These are phyloP conservation scores for Aspergillus luchuensis DNA, from an alignment of 2,329 filamentous ascomycete genomes.

Conservation along the genomic window DNA sequence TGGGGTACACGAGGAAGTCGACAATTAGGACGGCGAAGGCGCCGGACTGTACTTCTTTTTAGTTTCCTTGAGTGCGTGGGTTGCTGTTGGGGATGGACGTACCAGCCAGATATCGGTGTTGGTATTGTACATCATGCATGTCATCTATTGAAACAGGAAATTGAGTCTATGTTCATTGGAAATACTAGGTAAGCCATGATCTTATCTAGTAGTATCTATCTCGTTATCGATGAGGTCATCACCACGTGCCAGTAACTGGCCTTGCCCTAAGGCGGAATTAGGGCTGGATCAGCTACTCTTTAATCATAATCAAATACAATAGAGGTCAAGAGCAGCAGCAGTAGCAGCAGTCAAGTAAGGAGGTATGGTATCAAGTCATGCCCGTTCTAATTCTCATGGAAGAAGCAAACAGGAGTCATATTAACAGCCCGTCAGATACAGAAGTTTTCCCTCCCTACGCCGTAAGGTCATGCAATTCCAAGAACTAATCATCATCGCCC, in stretches of 20 bases:
- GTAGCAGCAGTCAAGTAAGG: neutral
- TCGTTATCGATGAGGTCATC: constrained; percentile 10
- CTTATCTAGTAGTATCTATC: neutral
- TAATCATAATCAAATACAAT: no score
- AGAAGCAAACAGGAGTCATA: constrained; percentile 40
- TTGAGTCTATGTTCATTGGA: neutral
- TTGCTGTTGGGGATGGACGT: no score
- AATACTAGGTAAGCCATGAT: no score
- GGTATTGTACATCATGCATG: constrained; percentile 34
- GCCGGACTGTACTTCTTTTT: constrained; percentile 59
- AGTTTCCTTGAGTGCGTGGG: no score
- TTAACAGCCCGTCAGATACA: constrained; percentile 40
- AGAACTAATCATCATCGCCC: constrained; percentile 29
- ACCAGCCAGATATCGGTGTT: constrained; percentile 61
- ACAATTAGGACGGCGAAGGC: constrained; percentile 83
- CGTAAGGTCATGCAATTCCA: constrained; percentile 47
- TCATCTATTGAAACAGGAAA: neutral
- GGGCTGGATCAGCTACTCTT: neutral
- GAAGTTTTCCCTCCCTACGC: constrained; percentile 46
- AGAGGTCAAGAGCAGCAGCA: neutral
- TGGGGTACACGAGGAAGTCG: constrained; percentile 80
- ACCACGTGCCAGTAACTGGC: neutral
- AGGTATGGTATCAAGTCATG: constrained; percentile 17
- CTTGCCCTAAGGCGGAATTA: neutral
- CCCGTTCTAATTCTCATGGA: constrained; percentile 33